Percentiles rank a stretch among this genome's conserved stretches.
These are phyloP conservation scores for Alternaria ventricosa DNA, from an alignment of 2,329 filamentous ascomycete genomes.

Conservation along the genomic window DNA sequence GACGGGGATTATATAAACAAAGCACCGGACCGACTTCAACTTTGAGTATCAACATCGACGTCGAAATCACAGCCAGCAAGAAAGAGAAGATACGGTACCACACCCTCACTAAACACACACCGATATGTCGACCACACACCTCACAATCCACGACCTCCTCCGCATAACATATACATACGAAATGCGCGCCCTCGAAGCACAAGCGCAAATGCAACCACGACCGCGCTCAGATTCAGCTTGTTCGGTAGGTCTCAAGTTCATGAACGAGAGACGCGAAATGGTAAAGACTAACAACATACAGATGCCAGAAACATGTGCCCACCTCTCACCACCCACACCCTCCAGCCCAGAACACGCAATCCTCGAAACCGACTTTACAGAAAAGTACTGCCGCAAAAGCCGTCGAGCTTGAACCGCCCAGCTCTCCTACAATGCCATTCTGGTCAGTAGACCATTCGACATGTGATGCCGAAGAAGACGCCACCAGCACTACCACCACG, in stretches of 20 bases:
- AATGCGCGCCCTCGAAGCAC: conserved; percentile 28
- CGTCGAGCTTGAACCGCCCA: neutral
- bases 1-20: conserved; percentile 11
- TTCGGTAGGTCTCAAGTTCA: conserved; percentile 22
- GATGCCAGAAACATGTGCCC: conserved; percentile 36
- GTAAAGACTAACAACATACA: conserved; percentile 12
- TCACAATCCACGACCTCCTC: conserved; percentile 41
- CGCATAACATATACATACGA: conserved; percentile 46
- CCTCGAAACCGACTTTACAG: conserved; percentile 43
- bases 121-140: conserved; percentile 44
- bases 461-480: neutral
- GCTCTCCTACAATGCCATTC: neutral
- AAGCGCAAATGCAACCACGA: conserved; percentile 13
- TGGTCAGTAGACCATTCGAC: neutral
- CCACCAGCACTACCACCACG: neutral
- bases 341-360: conserved; percentile 11
- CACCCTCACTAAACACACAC: too few relatives aligned
- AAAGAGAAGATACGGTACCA: too few relatives aligned
- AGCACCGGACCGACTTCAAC: neutral
- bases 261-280: neutral
- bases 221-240: conserved; percentile 31
- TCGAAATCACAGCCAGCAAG: neutral
- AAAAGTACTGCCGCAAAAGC: conserved; percentile 25
- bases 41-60: neutral
- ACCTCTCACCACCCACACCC: conserved; percentile 18